Evolutionary conservation across 495 filamentous ascomycete genomes (phyloP).

Genomic region (Geoglossum glabrum): DNA sequence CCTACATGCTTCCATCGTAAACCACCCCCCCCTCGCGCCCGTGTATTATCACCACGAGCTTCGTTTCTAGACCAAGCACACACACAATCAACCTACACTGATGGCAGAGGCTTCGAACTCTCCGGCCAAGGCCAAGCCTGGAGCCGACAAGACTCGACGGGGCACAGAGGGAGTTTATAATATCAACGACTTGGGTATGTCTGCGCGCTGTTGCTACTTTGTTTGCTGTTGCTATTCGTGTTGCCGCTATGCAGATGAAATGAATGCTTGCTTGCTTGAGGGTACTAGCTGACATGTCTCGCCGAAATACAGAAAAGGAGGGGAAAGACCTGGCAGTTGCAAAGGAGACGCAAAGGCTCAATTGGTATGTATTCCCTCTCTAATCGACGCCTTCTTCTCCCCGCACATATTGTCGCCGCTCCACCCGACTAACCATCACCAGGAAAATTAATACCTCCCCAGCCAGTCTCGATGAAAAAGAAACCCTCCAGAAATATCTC

Average conservation of each 20-base stretch:
- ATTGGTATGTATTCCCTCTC: slow-evolving; percentile 43
- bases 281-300: slow-evolving; percentile 10
- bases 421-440: not conserved
- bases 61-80: not conserved
- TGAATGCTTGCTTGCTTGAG: not conserved
- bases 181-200: slow-evolving; percentile 68
- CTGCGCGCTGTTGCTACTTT: not conserved
- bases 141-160: slow-evolving; percentile 35
- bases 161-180: slow-evolving; percentile 59
- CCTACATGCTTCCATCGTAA: too few species aligned
- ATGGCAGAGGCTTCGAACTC: slow-evolving; percentile 28
- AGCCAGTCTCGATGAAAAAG: slow-evolving; percentile 53
- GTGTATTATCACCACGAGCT: too few species aligned
- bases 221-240: not conserved
- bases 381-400: not conserved
- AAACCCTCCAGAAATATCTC: slow-evolving; percentile 59
- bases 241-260: not conserved
- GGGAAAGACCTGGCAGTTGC: slow-evolving; percentile 57
- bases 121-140: slow-evolving; percentile 39
- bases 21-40: too few species aligned
- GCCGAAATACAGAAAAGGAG: slow-evolving; percentile 40
- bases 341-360: slow-evolving; percentile 71
- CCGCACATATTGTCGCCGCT: not conserved
- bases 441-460: slow-evolving; percentile 88
- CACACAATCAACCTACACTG: slow-evolving; percentile 27